Base-by-base conservation (phyloP, 345 rosid species). In the Tarenaya hassleriana region DNA sequence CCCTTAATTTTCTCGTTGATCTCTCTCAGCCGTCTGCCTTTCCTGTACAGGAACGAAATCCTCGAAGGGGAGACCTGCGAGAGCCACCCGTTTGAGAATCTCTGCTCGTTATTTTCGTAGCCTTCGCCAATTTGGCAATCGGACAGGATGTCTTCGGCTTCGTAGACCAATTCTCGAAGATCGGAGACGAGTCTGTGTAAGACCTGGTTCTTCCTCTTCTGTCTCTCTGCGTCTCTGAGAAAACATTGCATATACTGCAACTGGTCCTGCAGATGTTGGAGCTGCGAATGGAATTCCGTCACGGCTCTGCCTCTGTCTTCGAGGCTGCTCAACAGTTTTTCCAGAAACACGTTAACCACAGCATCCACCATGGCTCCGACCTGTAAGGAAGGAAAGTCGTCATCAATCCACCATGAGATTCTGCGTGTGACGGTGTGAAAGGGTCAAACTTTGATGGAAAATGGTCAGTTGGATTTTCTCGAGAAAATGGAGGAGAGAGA, bases 11-110 rank as follows among this genome's bases (percentile, higher is more conserved):
- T 58, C 40, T 58, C 70, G 11, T 58, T 66, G 45, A 58, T 66
- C 70, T 58, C 70, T 52, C 59, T 58, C 50, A 66, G 59, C 10
- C 64, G 70, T 47, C 47, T 66, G 60, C 70, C 59, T 66, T 66
- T 66, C 60, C 58, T 66, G 55, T 46, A 66, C 70, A 52, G 60
- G 5, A 58, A 13, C 7, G 70, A 52, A 10, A 66, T 64, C 1
- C 55, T 4, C 1, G 60, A n/a, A 8, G 64, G 70, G 8, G 51
- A 12, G 2, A 66, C 47, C 44, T 33, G 24, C 7, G 60, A 47
- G 16, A 66, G 49, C 70, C 70, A 58, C 4, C 35, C 13, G 31
- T 64, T 64, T 31, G 69, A 56, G 16, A 59, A 19, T 33, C 60
- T 58, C 14, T 58, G 70, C 50, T 46, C 64, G 32, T 21, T 52